These are phyloP conservation scores for Mallotus nudiflorus DNA, from an alignment of 345 rosid species.

Conservation along the genomic window DNA sequence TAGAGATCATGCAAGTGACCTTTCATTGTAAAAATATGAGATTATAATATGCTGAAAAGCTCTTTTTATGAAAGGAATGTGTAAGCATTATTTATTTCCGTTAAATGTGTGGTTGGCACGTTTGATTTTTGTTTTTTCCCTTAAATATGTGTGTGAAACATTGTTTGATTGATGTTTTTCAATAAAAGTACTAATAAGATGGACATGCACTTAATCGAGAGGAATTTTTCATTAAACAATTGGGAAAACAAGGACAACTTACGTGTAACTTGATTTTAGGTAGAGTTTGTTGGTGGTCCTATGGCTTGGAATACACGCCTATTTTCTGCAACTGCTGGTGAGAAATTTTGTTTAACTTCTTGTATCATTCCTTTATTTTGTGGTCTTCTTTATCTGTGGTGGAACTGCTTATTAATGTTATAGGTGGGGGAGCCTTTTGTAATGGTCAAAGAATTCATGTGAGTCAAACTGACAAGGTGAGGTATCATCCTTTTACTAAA, in stretches of 20 bases:
- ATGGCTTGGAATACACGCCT: slow-evolving; percentile 94
- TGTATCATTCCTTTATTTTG: background rate
- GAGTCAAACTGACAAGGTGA: slow-evolving; percentile 74
- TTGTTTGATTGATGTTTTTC: background rate
- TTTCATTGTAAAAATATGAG: background rate
- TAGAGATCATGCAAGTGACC: background rate
- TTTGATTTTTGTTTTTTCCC: no score
- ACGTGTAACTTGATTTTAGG: slow-evolving; percentile 42
- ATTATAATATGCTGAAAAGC: background rate
- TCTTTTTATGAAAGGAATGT: background rate
- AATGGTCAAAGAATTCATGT: slow-evolving; percentile 76
- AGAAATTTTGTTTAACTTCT: slow-evolving; percentile 8
- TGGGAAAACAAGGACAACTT: slow-evolving; percentile 2
- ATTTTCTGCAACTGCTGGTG: slow-evolving; percentile 90
- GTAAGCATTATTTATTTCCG: background rate
- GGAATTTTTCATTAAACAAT: no score
- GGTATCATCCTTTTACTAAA: slow-evolving; percentile 10
- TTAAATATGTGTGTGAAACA: background rate
- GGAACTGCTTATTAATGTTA: slow-evolving; percentile 20
- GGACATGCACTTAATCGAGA: background rate
- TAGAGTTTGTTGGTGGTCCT: slow-evolving; percentile 94
- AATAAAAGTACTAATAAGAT: background rate
- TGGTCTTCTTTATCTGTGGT: slow-evolving; percentile 13
- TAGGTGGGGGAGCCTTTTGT: slow-evolving; percentile 97
- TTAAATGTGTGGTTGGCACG: background rate